phyloP scores from a whole-genome alignment of 306 rosid species.

The Arachis stenosperma region DNA sequence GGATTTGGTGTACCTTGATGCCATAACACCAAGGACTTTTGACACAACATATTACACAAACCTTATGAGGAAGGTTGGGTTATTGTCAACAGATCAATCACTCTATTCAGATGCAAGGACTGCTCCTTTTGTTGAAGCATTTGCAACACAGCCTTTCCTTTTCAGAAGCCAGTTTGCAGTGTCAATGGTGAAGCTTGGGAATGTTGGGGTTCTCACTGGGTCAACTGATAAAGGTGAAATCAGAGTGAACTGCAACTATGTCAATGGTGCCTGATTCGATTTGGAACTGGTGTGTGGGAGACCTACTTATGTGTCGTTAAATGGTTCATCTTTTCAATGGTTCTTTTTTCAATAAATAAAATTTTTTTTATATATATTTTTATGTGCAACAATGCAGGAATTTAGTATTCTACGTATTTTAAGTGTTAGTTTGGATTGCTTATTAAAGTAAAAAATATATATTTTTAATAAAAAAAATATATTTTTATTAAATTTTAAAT shows the following conservation, averaged over 20 bases:
- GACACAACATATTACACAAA: constrained; percentile 69
- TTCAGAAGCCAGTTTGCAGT: constrained; percentile 72
- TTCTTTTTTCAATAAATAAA: no score
- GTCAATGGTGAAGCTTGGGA: constrained; percentile 90
- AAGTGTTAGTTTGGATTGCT: no score
- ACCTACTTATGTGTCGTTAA: background rate
- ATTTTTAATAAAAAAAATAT: no score
- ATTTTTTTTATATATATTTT: no score
- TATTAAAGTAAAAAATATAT: no score
- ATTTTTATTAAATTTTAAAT: no score
- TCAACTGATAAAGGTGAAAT: constrained; percentile 69
- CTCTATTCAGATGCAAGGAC: constrained; percentile 72
- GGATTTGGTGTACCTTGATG: constrained; percentile 67
- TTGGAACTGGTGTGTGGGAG: background rate
- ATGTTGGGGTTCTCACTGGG: constrained; percentile 76
- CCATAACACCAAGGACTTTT: constrained; percentile 67
- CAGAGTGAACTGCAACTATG: constrained; percentile 70
- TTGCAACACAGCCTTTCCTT: constrained; percentile 69
- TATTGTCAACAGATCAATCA: constrained; percentile 73
- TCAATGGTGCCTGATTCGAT: constrained; percentile 39
- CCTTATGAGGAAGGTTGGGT: constrained; percentile 67
- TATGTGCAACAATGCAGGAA: no score
- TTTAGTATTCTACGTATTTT: no score
- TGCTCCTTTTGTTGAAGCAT: constrained; percentile 61
- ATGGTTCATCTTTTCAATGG: no score